Evolutionary conservation across 23 red algal genomes (phyloP).

Genomic region (Chondrus crispus): DNA sequence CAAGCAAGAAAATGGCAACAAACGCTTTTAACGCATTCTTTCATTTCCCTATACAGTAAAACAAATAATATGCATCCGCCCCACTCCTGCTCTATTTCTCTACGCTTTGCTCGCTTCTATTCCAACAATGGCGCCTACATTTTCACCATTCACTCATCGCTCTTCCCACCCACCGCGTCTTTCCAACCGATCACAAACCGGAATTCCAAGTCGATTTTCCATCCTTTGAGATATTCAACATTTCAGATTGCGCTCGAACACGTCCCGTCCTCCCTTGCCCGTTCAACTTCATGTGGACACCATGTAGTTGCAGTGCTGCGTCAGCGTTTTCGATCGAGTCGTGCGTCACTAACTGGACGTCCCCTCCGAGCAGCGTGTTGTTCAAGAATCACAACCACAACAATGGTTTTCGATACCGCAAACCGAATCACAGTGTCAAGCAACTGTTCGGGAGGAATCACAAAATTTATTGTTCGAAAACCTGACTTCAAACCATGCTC

Average conservation of each 20-base stretch:
- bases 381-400: conserved; percentile 67
- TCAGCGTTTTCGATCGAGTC: conserved; percentile 91
- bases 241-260: conserved; percentile 44
- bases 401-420: conserved; percentile 55
- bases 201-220: conserved; percentile 52
- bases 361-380: conserved; percentile 51
- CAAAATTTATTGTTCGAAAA: conserved; percentile 87
- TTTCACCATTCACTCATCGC: too few relatives aligned
- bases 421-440: conserved; percentile 87
- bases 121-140: too few relatives aligned
- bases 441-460: conserved; percentile 77
- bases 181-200: conserved; percentile 34
- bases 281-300: conserved; percentile 65
- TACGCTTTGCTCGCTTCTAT: too few relatives aligned
- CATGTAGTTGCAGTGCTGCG: conserved; percentile 79
- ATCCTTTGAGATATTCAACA: conserved; percentile 52
- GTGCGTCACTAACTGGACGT: conserved; percentile 69
- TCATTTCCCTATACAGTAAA: too few relatives aligned
- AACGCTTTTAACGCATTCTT: too few relatives aligned
- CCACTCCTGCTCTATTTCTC: too few relatives aligned
- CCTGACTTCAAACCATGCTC: conserved; percentile 92
- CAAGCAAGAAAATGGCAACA: too few relatives aligned
- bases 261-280: conserved; percentile 10
- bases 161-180: too few relatives aligned
- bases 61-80: too few relatives aligned